Evolutionary conservation across 1,139 yeast genomes (phyloP), one percentile per base, ranked within the genome.

Genomic region (Blastobotrys serpentis): DNA sequence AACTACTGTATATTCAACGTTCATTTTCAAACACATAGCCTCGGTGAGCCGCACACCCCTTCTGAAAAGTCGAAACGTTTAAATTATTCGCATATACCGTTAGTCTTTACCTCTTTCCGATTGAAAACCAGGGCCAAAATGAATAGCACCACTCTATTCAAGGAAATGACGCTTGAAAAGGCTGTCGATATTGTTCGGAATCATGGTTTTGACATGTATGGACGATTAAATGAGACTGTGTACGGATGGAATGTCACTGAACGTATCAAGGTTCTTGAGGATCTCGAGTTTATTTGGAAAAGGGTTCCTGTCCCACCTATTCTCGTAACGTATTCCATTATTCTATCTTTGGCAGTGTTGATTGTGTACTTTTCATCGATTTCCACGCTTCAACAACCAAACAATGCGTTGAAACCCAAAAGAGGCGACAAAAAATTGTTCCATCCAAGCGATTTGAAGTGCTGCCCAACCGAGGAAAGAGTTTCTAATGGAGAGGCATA

Each of bases 381-480:
- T 54, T 65, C 75, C 6, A 68, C 81, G 0, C 46, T 79, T 8
- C 63, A 67, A 34, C 68, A 69, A 51, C 84, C 84, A 0, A 36
- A 49, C 7, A 70, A 70, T 48, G 81, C 94, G 10, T 26, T 23
- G n/a, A 32, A 33, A 16, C 76, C 82, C 1, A 67, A 66, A 43
- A 55, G 58, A 6, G 65, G 68, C 22, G 71, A 70, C 43, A 68
- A 68, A 1, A 36, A 36, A n/a, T 55, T 68, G 19, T 79, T 70
- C 62, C 81, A 79, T 57, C 76, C 75, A 8, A 55, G 73, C 0
- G 82, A 78, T 56, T 64, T 70, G 34, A 79, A 76, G 42, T 38
- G 45, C 41, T 11, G 36, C 11, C 33, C 37, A 11, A 36, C 36
- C 1, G 51, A 43, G 22, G 52, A 50, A 7, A 13, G 49, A n/a